Evolutionary conservation across 129 eudicot genomes (phyloP).

Genomic region (Ambrosia trifida): DNA sequence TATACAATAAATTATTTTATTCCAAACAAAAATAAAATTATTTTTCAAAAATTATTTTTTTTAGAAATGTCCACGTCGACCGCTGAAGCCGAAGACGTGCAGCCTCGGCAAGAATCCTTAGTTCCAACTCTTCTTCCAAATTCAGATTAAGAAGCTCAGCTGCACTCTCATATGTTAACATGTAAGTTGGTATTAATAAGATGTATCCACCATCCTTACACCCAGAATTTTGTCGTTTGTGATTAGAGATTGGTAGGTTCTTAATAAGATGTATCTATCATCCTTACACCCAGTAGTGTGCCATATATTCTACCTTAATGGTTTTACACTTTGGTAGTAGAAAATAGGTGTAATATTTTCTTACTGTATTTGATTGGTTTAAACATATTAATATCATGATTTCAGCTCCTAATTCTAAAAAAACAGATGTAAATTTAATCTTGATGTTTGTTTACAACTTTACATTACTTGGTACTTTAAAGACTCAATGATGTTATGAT

Average conservation of each 20-base stretch:
- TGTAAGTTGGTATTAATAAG: conserved; percentile 61
- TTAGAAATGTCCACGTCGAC: conserved; percentile 88
- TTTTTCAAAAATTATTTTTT: no score
- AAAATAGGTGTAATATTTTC: no score
- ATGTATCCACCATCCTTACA: conserved; percentile 10
- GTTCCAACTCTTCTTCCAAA: conserved; percentile 80
- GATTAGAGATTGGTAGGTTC: background rate
- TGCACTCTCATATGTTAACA: conserved; percentile 96
- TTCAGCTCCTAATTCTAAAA: background rate
- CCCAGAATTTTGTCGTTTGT: no score
- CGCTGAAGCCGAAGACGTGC: conserved; percentile 79
- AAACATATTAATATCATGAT: background rate
- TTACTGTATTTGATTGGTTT: conserved; percentile 1
- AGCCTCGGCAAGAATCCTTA: conserved; percentile 81
- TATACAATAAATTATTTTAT: no score
- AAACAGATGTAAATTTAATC: background rate
- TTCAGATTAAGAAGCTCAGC: conserved; percentile 84
- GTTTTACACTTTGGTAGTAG: no score
- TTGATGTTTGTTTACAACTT: conserved; percentile 7
- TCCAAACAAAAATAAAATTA: no score
- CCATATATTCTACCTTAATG: no score
- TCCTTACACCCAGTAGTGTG: no score
- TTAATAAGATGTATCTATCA: no score
- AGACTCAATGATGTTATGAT: conserved; percentile 8
- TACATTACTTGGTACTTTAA: background rate